Percentiles rank a stretch among this genome's conserved stretches.
phyloP scores from a whole-genome alignment of 371 early-diverging fungal genomes.

The Circinella minor region DNA sequence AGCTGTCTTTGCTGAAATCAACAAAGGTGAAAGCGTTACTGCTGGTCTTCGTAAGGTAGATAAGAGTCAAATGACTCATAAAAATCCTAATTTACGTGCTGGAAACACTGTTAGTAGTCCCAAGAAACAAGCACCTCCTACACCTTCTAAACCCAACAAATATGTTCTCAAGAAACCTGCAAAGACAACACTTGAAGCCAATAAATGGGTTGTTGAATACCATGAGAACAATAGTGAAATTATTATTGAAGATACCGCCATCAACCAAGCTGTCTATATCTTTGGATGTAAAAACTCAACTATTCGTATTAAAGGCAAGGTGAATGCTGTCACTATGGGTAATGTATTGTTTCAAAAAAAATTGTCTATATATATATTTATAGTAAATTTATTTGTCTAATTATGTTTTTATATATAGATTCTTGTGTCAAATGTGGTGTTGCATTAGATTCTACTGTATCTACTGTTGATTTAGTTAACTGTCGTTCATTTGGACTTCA shows the following conservation, averaged over 20 bases:
- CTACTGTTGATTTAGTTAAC: conserved; percentile 92
- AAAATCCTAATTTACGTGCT: conserved; percentile 88
- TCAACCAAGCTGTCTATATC: conserved; percentile 91
- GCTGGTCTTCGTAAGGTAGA: conserved; percentile 91
- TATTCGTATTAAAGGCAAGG: conserved; percentile 89
- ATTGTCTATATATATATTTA: background rate
- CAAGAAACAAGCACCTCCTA: conserved; percentile 64
- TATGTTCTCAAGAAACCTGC: conserved; percentile 79
- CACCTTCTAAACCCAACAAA: conserved; percentile 67
- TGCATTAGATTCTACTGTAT: conserved; percentile 83
- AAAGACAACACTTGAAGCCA: conserved; percentile 82
- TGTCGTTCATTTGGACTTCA: conserved; percentile 89
- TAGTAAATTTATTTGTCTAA: too few species aligned
- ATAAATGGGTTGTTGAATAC: conserved; percentile 94
- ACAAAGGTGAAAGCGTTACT: conserved; percentile 82
- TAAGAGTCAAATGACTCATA: conserved; percentile 95
- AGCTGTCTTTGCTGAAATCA: conserved; percentile 88
- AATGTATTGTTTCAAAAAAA: conserved; percentile 12
- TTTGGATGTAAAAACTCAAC: conserved; percentile 91
- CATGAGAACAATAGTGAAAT: conserved; percentile 78
- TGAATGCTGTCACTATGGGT: conserved; percentile 89
- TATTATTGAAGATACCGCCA: conserved; percentile 78
- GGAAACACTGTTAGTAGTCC: conserved; percentile 59
- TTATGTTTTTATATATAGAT: conserved; percentile 44
- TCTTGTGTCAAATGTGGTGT: conserved; percentile 89